A percentile compares a stretch with the other conserved stretches of the same genome.
phyloP scores from a whole-genome alignment of 2,329 filamentous ascomycete species.

The Hysterium pulicare region DNA sequence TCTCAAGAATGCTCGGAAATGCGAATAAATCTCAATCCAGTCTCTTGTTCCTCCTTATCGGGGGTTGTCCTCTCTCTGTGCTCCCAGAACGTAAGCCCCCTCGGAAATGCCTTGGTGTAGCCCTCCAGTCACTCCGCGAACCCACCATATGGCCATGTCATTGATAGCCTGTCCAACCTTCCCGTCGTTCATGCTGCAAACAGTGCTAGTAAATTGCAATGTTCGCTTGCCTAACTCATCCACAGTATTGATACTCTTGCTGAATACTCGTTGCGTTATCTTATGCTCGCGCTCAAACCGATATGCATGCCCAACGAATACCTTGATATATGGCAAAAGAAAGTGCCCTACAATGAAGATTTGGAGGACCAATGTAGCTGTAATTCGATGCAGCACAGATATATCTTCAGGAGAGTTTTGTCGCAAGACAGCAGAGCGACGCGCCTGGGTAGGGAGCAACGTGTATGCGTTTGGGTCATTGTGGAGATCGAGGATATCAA shows the following conservation, averaged over 20 bases:
- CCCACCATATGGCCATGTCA: slow-evolving; percentile 57
- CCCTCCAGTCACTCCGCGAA: slow-evolving; percentile 63
- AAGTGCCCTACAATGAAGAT: slow-evolving; percentile 60
- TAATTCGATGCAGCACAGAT: slow-evolving; percentile 57
- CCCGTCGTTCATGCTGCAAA: slow-evolving; percentile 62
- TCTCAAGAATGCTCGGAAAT: too few species aligned
- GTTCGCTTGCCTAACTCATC: slow-evolving; percentile 53
- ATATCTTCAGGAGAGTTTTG: slow-evolving; percentile 16
- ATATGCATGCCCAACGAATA: slow-evolving; percentile 54
- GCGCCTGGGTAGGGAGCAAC: slow-evolving; percentile 13
- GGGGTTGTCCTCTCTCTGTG: slow-evolving; percentile 10
- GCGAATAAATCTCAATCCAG: not conserved
- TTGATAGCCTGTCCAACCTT: slow-evolving; percentile 59
- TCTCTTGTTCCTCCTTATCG: not conserved
- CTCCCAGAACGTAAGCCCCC: slow-evolving; percentile 48
- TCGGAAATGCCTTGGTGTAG: slow-evolving; percentile 62
- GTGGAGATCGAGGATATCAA: slow-evolving; percentile 15
- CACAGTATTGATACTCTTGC: slow-evolving; percentile 50
- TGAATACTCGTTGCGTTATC: slow-evolving; percentile 58
- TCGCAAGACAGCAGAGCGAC: slow-evolving; percentile 5
- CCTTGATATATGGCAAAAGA: slow-evolving; percentile 58
- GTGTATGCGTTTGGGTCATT: slow-evolving; percentile 14
- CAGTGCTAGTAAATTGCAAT: slow-evolving; percentile 51
- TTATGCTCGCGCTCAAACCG: slow-evolving; percentile 65
- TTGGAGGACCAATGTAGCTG: slow-evolving; percentile 56